Evolutionary conservation across 148 eudicot species (phyloP).

Genomic region (Rhododendron mucronatum): DNA sequence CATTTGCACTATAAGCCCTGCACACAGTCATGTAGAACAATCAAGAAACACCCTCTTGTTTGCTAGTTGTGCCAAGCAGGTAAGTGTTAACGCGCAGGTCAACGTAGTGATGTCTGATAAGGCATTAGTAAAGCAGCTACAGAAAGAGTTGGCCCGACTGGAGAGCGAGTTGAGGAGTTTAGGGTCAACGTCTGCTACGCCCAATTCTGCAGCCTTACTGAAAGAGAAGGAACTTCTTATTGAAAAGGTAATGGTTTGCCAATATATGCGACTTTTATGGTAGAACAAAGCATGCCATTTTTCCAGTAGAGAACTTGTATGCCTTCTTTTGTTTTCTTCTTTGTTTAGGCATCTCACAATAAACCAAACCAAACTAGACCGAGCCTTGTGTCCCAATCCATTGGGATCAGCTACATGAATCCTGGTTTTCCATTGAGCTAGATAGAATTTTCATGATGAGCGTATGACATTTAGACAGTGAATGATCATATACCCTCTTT

Average conservation of each 20-base stretch:
- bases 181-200: slow-evolving; percentile 24
- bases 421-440: not conserved
- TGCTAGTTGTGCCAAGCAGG: slow-evolving; percentile 89
- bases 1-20: slow-evolving; percentile 95
- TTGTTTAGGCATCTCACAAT: not conserved
- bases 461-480: not conserved
- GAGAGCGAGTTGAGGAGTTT: slow-evolving; percentile 63
- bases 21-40: slow-evolving; percentile 82
- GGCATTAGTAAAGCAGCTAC: slow-evolving; percentile 80
- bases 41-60: slow-evolving; percentile 88
- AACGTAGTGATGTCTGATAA: slow-evolving; percentile 94
- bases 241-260: slow-evolving; percentile 56
- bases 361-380: not conserved
- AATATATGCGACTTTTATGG: not conserved
- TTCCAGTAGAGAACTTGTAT: not conserved
- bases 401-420: not conserved
- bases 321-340: not conserved
- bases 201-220: slow-evolving; percentile 37
- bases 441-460: not conserved
- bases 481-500: not conserved
- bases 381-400: not conserved
- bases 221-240: slow-evolving; percentile 78
- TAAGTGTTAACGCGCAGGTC: slow-evolving; percentile 71
- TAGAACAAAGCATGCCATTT: not conserved
- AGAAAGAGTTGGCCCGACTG: slow-evolving; percentile 65